These are phyloP conservation scores for Avena atlantica DNA, from an alignment of 176 grass and related monocot species.

Conservation along the genomic window DNA sequence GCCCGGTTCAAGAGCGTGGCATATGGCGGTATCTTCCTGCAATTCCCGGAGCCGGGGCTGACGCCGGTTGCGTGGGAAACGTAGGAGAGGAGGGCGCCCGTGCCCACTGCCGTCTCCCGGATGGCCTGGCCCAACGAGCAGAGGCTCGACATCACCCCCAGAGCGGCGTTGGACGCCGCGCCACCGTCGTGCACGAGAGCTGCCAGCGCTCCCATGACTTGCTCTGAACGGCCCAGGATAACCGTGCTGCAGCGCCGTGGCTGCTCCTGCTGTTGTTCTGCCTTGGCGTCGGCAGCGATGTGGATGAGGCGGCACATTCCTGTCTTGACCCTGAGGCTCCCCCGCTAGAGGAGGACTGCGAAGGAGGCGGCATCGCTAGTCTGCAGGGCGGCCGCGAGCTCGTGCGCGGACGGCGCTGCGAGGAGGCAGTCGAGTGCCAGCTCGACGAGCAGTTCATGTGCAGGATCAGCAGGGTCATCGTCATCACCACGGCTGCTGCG, in stretches of 20 bases:
- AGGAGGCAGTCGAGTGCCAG: constrained; percentile 44
- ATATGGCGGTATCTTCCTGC: neutral
- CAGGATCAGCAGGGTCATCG: neutral
- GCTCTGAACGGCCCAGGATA: constrained; percentile 7
- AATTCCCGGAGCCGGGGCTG: neutral
- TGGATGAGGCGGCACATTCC: constrained; percentile 39
- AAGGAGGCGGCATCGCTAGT: neutral
- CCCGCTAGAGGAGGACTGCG: neutral
- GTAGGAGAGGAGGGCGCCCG: constrained; percentile 43
- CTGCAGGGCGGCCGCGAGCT: constrained; percentile 27
- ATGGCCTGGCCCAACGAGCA: constrained; percentile 24
- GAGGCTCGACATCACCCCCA: constrained; percentile 32
- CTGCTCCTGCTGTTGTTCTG: neutral
- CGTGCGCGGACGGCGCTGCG: constrained; percentile 7
- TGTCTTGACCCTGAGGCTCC: constrained; percentile 19
- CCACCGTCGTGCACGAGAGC: constrained; percentile 29
- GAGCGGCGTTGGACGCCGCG: constrained; percentile 29
- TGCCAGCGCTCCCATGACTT: constrained; percentile 31
- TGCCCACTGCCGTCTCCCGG: constrained; percentile 30
- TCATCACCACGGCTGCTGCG: neutral
- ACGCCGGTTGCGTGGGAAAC: neutral
- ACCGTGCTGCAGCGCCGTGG: neutral
- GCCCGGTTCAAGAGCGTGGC: neutral
- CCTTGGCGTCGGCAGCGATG: neutral
- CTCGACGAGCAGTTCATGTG: constrained; percentile 13